phyloP scores from a whole-genome alignment of 73 alveolate species.

The Breviolum minutum region DNA sequence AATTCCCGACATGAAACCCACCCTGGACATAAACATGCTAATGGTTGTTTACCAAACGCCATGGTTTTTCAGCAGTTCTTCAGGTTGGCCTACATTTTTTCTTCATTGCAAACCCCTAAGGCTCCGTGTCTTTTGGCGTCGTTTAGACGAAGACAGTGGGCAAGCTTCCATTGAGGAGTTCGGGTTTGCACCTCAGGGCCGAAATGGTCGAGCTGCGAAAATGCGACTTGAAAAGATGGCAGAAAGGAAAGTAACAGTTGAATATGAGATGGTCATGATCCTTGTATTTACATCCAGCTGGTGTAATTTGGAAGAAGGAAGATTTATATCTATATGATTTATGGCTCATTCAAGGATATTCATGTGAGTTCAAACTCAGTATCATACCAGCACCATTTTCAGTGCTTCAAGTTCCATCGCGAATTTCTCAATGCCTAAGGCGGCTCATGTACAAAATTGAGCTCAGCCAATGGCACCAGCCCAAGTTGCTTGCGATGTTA shows the following conservation, averaged over 20 bases:
- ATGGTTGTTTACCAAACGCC: no score
- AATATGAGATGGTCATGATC: no score
- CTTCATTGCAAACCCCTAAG: background rate
- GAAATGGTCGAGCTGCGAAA: background rate
- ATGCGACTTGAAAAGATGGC: no score
- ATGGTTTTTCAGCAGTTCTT: background rate
- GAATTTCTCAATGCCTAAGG: background rate
- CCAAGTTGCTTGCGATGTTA: background rate
- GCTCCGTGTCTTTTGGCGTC: conserved; percentile 92
- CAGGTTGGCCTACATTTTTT: background rate
- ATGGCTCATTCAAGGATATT: no score
- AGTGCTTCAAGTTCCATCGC: background rate
- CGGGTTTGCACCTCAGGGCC: conserved; percentile 17
- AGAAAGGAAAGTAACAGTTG: no score
- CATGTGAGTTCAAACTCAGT: background rate
- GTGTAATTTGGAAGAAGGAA: no score
- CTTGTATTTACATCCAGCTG: no score
- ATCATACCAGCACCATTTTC: background rate
- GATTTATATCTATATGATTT: no score
- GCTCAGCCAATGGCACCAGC: conserved; percentile 79
- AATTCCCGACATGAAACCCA: no score
- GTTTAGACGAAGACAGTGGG: conserved; percentile 87
- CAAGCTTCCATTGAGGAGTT: conserved; percentile 89
- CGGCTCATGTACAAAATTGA: conserved; percentile 91
- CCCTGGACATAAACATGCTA: no score